Evolutionary conservation across 2,329 filamentous ascomycete species (phyloP), one percentile per base, ranked within the genome.

Genomic region (Tolypocladium capitatum): DNA sequence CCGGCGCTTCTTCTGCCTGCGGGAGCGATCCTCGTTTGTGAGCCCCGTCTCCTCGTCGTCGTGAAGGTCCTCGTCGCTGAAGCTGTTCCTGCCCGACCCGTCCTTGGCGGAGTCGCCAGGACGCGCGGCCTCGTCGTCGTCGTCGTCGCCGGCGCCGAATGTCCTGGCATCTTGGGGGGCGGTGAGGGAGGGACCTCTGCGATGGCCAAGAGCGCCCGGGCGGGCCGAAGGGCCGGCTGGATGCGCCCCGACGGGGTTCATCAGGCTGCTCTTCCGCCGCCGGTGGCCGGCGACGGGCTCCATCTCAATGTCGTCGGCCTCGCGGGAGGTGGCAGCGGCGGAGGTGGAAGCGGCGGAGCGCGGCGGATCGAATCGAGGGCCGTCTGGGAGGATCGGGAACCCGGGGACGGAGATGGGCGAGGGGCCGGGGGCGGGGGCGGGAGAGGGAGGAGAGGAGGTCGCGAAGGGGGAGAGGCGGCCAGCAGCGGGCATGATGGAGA

Each of bases 31-130:
- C 58, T 80, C 77, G 51, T 76, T 75, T 34, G 87, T 94, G 55
- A 96, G 71, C 1, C 89, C 90, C 2, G 86, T 86, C 72, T 96
- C 90, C 68, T 94, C 90, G 60, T 96, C 90, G 56, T 91, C 86
- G 51, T 86, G 80, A 28, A 86, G 63, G 43, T 84, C 85, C 53
- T 88, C 83, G 55, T 87, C 84, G 28, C 81, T 81, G 47, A 79
- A 74, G 56, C 78, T 71, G 55, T 81, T 78, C 46, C 73, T 71
- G 53, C 68, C 63, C 4, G 60, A 58, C 13, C 63, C 61, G 42
- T 63, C 60, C 41, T 57, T 61, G 48, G 53, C 53, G 6, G 54
- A 48, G 9, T 50, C 55, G 21, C 35, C 48, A 41, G 54, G 53
- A 43, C 55, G 56, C 45, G 54, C 59, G 44, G 61, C 55, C 46